Percentiles rank a stretch among this genome's conserved stretches.
These are phyloP conservation scores for Emmonsiellopsis sp. DNA, from an alignment of 2,329 filamentous ascomycete genomes.

Conservation along the genomic window DNA sequence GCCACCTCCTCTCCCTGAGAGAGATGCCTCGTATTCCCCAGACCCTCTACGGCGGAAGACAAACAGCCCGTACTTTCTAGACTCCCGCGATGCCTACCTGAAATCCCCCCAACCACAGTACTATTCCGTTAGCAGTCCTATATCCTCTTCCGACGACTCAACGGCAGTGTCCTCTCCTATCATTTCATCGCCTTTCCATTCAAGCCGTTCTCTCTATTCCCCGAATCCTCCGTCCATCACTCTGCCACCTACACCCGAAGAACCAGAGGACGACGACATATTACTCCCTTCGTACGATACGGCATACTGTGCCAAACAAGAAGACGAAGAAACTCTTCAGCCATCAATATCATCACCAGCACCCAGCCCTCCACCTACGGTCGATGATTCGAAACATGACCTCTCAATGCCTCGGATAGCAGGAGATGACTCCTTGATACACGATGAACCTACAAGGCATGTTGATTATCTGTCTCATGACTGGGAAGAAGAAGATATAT, in stretches of 20 bases:
- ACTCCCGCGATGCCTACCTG: slow-evolving; percentile 16
- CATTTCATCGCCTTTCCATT: slow-evolving; percentile 20
- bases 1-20: slow-evolving; percentile 23
- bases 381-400: neutral
- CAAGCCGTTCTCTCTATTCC: slow-evolving; percentile 15
- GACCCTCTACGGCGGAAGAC: slow-evolving; percentile 19
- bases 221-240: slow-evolving; percentile 32
- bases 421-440: slow-evolving; percentile 68
- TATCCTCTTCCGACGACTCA: slow-evolving; percentile 26
- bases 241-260: slow-evolving; percentile 17
- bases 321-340: slow-evolving; percentile 10
- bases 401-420: neutral
- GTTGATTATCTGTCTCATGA: slow-evolving; percentile 94
- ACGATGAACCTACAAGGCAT: slow-evolving; percentile 68
- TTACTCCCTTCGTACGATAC: slow-evolving; percentile 38
- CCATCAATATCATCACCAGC: slow-evolving; percentile 15
- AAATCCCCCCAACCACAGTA: neutral
- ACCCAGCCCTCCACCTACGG: neutral
- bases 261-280: slow-evolving; percentile 26
- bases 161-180: slow-evolving; percentile 31
- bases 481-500: slow-evolving; percentile 93
- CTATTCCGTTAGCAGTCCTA: slow-evolving; percentile 10
- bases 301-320: slow-evolving; percentile 13
- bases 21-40: slow-evolving; percentile 22
- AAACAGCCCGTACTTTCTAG: neutral